Percentiles rank a stretch among this genome's conserved stretches.
Conservation (phyloP, 306 rosid species). For the Inga leiocalycina region DNA sequence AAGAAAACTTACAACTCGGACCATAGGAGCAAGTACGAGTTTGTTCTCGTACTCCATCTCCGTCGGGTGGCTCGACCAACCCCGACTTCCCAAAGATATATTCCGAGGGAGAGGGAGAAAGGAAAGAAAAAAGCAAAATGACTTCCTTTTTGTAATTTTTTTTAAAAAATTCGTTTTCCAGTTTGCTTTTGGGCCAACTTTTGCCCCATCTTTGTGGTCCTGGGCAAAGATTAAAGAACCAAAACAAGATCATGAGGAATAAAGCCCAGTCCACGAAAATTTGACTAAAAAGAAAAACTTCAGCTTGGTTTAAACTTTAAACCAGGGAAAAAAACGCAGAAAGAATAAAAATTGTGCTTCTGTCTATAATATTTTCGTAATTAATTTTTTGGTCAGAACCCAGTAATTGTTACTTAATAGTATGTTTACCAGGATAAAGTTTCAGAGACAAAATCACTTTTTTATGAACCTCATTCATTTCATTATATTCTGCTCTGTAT, state of each 20-base stretch:
- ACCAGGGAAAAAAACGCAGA: too few relatives aligned
- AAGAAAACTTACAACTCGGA: conserved; percentile 81
- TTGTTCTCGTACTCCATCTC: conserved; percentile 81
- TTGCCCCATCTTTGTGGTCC: not conserved
- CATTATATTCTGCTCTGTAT: too few relatives aligned
- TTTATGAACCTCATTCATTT: too few relatives aligned
- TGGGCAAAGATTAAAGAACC: too few relatives aligned
- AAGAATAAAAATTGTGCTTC: too few relatives aligned
- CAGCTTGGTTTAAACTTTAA: too few relatives aligned
- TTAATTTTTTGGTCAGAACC: too few relatives aligned
- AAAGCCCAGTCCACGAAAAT: not conserved
- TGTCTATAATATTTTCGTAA: too few relatives aligned
- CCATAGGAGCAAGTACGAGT: conserved; percentile 93
- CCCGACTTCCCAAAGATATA: not conserved
- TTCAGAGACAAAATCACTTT: too few relatives aligned
- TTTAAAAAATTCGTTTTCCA: not conserved
- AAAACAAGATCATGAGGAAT: not conserved
- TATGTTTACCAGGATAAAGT: too few relatives aligned
- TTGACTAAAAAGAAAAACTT: not conserved
- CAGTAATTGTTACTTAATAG: too few relatives aligned
- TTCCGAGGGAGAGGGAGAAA: not conserved
- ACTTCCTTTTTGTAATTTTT: not conserved
- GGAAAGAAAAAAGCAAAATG: not conserved
- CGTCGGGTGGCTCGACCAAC: conserved; percentile 31
- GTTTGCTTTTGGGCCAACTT: not conserved